Base-by-base conservation (phyloP, 1,284 basidiomycete genomes). In the Ceratobasidium sp. region DNA sequence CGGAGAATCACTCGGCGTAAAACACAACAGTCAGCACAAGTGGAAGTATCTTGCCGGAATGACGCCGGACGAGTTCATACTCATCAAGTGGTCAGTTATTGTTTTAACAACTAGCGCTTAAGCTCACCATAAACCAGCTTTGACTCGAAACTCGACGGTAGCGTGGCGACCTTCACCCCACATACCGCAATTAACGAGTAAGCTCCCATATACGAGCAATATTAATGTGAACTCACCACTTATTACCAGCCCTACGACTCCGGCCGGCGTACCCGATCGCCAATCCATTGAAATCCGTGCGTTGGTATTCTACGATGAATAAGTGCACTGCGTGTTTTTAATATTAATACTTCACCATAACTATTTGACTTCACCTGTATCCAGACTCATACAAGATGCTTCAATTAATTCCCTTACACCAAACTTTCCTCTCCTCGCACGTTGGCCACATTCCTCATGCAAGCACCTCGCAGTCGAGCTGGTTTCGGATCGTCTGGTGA, bases 21-120 rank as follows among this genome's bases (percentile, higher is more conserved):
- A 84, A 82, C 87, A 85, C 81, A 90, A 87, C 82, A 84, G 87
- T 2, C 84, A 85, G 46, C 90, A 93, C 79, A 85, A 84, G 81
- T 93, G 91, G 91, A 91, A 90, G 82, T 93, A 92, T 83, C 79
- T 91, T 64, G 83, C 85, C 57, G 91, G 89, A 1, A 88, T 92
- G 87, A 86, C 84, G 17, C 89, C 91, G 0, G 89, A 92, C 38
- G 91, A 93, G 82, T 82, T 88, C 52, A 88, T 91, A 44, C 82
- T 93, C 44, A 89, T 93, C 81, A 93, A 93, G 84, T 92, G 91
- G 90, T 92, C 79, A 66, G 89, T 83, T 40, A 64, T 42, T 12
- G 40, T 38, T 38, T 20, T 6, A 23, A n/a, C 5, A 15, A 44
- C 13, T 71, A 26, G 44, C n/a, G 48, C 17, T 52, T 23, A 46